Evolutionary conservation across 1,139 yeast species (phyloP), one percentile per base, ranked within the genome.

Genomic region (Taphrina populina): DNA sequence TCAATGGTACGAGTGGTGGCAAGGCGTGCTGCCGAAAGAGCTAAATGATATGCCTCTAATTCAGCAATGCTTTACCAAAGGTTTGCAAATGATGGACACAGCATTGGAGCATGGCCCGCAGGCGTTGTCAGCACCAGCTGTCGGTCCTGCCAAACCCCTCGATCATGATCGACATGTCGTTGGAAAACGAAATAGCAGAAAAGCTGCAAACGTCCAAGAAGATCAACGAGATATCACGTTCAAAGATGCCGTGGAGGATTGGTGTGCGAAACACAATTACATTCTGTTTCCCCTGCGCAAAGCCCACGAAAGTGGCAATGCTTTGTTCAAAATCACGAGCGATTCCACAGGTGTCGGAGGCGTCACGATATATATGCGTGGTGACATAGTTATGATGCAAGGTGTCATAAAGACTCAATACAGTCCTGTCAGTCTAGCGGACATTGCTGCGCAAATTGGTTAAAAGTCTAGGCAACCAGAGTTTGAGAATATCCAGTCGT

Each of bases 221-320:
- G 46, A 29, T 6, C 26, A 30, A 8, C 62, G 70, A 1, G 63
- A 62, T 15, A 62, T 70, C 15, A 67, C 79, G 0, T 76, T 77
- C 63, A 76, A 71, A 58, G 81, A 78, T 26, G 75, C 80, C 26
- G 73, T 80, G 7, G 80, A 77, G 55, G 78, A 71, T 8, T 72
- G 64, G 58, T 75, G 78, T 53, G 60, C 66, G 13, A 64, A 64
- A 6, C 66, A 71, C 56, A 71, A 70, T 52, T 62, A 72, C 33
- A 66, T 75, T 32, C 63, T 76, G 13, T 47, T 68, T 2, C 71
- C 74, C 0, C 55, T 64, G 35, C 63, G 67, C 20, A 60, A 57
- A 32, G 66, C 71, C 1, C 73, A 71, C 34, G 66, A 64, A 6
- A 62, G 71, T 7, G 74, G 75, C 1, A 66, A 66, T 45, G 66